Evolutionary conservation across 2,329 filamentous ascomycete species (phyloP), one percentile per base, ranked within the genome.

Genomic region (Diplocarpon mali): DNA sequence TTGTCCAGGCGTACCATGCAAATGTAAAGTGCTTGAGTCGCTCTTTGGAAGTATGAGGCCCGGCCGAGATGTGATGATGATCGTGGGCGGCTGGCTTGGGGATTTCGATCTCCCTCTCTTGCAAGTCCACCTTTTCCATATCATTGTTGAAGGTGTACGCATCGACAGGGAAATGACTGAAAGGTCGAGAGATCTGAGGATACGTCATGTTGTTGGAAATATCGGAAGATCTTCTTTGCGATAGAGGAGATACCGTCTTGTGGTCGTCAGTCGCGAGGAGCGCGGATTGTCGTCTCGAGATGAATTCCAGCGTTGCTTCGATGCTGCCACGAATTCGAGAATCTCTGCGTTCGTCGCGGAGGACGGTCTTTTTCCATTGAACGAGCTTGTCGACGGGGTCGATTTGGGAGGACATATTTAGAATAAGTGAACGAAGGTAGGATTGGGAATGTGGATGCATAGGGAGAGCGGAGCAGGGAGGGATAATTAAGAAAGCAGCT

Each of bases 1-100:
- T 87, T 2, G 80, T 80, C 29, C 77, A 67, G 2, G 81, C 84
- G 62, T 80, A 89, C 82, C 83, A 85, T 5, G 53, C 48, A 12
- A 50, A 55, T 16, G 56, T 58, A 30, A 55, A 57, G 35, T 56
- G 53, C 40, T 54, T 50, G 6, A 55, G 37, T 16, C 54, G 48
- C 31, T 47, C 51, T 35, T 42, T 51, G 24, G 47, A 30, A 7
- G 44, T 42, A 9, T 53, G 40, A 24, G 36, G 30, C 10, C 45
- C 42, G 20, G 34, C 11, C 24, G 37, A 35, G n/a, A 40, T 38
- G 14, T 46, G 41, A 32, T 54, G 45, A 10, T 40, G 36, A 32
- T 44, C 35, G 24, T 48, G 38, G 24, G 17, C 38, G 20, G 42
- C 29, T 15, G 14, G 42, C 35, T 46, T 44, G 13, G 35, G 37